Percentiles rank a stretch among this genome's conserved stretches.
Conservation (phyloP, 257 asterid genomes). For the Nyctanthes arbortristis region DNA sequence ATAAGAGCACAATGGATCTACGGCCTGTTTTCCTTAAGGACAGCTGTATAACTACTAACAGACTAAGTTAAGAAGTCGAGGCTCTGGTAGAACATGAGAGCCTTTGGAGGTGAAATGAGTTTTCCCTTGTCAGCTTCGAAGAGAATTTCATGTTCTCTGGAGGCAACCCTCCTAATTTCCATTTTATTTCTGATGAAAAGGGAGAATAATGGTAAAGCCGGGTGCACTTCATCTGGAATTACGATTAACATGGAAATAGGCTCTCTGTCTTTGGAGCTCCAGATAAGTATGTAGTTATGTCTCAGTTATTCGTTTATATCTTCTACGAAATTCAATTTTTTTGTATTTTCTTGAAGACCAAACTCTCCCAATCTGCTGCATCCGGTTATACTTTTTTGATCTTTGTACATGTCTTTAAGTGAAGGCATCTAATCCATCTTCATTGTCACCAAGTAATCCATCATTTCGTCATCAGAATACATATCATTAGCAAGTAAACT, state of each 20-base stretch:
- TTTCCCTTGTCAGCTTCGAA: not conserved
- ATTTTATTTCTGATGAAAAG: not conserved
- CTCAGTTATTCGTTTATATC: not conserved
- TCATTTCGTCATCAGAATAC: conserved; percentile 86
- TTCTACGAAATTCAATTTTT: not conserved
- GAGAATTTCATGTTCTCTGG: not conserved
- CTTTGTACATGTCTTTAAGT: no score
- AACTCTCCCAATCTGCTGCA: not conserved
- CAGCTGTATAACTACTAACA: not conserved
- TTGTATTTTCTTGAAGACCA: not conserved
- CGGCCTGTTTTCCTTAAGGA: not conserved
- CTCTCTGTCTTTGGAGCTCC: not conserved
- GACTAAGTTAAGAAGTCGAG: not conserved
- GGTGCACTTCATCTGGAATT: not conserved
- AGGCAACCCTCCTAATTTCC: not conserved
- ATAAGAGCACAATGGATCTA: not conserved
- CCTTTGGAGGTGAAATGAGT: not conserved
- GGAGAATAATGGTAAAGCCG: not conserved
- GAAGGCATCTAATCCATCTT: no score
- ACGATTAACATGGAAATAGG: not conserved
- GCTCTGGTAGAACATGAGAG: not conserved
- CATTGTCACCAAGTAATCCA: no score
- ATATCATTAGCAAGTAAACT: conserved; percentile 58
- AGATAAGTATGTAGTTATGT: not conserved
- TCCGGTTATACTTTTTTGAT: conserved; percentile 53